A percentile compares a stretch with the other conserved stretches of the same genome.
Conservation (phyloP, 192 early-diverging fungal species). For the Chytriomyces sp. region DNA sequence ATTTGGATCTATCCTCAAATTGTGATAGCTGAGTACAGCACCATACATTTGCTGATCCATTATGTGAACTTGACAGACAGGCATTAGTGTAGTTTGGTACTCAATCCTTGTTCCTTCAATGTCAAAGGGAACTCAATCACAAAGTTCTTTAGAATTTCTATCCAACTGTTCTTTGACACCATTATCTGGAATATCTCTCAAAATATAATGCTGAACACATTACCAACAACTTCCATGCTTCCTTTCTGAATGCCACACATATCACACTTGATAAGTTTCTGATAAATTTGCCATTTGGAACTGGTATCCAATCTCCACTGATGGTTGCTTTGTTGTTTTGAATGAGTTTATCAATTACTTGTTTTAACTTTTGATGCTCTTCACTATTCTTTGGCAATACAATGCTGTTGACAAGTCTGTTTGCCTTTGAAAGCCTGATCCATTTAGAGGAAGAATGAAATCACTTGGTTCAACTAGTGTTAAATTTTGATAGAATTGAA, state of each 20-base stretch:
- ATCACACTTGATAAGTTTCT: neutral
- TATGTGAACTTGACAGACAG: no score
- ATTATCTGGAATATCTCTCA: neutral
- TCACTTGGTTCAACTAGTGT: neutral
- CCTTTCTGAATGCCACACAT: no score
- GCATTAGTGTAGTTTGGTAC: no score
- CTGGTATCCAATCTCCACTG: neutral
- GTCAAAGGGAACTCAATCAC: no score
- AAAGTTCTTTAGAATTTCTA: no score
- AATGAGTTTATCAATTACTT: neutral
- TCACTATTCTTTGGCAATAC: neutral
- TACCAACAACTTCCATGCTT: neutral
- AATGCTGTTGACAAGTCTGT: neutral
- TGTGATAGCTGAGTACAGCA: no score
- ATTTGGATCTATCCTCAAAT: no score
- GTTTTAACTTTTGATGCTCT: neutral
- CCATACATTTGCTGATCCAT: no score
- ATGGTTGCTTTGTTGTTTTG: neutral
- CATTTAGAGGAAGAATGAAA: neutral
- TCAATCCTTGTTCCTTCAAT: no score
- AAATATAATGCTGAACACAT: neutral
- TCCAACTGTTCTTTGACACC: neutral
- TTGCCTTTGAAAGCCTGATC: neutral
- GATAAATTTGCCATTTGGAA: neutral
- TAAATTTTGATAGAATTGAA: slow-evolving; percentile 1